Percentiles rank a stretch among this genome's conserved stretches.
Conservation (phyloP, 768 basidiomycete species). For the Suillus bovinus region DNA sequence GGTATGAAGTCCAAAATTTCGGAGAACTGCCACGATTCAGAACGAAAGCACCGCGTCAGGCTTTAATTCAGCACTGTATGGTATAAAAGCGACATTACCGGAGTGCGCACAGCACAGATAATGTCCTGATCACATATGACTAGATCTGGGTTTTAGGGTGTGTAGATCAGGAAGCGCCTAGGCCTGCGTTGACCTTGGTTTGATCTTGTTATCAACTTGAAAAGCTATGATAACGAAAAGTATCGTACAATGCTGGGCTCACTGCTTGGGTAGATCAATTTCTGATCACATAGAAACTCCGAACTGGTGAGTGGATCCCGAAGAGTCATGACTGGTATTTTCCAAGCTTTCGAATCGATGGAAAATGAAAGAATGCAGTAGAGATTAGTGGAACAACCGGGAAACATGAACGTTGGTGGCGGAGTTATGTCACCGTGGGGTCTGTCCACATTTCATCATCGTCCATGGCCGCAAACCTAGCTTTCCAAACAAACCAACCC, state of each 20-base stretch:
- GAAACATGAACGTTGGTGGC: slow-evolving; percentile 2
- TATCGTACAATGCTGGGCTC: neutral
- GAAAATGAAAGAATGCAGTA: neutral
- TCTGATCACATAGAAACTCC: neutral
- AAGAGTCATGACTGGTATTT: neutral
- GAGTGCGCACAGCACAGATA: neutral
- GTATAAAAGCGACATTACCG: neutral
- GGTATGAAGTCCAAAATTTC: neutral
- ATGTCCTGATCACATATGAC: neutral
- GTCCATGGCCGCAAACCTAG: neutral
- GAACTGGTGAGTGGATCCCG: neutral
- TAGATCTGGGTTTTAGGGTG: neutral
- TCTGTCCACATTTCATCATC: slow-evolving; percentile 7
- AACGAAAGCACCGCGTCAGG: neutral
- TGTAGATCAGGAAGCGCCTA: neutral
- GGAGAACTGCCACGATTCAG: neutral
- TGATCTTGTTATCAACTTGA: neutral
- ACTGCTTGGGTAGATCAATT: neutral
- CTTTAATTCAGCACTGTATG: neutral
- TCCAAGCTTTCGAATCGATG: neutral
- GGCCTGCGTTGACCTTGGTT: slow-evolving; percentile 2
- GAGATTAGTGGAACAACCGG: neutral
- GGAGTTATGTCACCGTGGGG: neutral
- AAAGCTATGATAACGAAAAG: neutral
- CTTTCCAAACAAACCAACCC: neutral